Base-by-base conservation (phyloP, 164 flowering plant species). In the Vitis rupestris region DNA sequence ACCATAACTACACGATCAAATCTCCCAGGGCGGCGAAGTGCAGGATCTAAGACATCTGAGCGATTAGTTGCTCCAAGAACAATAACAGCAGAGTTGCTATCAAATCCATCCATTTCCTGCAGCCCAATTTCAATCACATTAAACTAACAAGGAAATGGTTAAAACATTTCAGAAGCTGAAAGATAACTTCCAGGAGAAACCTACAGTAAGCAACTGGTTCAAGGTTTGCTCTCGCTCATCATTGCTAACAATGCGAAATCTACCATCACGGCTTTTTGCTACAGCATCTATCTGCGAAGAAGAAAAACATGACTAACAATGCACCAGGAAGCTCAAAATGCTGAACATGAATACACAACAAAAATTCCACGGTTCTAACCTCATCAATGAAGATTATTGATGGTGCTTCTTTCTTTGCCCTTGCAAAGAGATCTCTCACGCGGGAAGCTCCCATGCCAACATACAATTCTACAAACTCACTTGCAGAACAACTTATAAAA, bases 21-120 rank as follows among this genome's bases (percentile, higher is more conserved):
- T 88, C 99, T 90, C 72, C 99, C 99, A 23, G 99, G 99, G 52
- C 99, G 90, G 12, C 97, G 90, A 67, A 95, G 95, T 64, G 99
- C 99, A 70, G 98, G 98, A 65, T 95, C 99, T 68, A 95, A 81
- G 56, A 95, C 98, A 86, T 95, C 99, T 48, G 97, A 71, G 3
- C 99, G 89, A 75, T 95, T 95, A 72, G 99, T 95, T 51, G 98
- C 99, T 67, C 92, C 99, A 76, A 95, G 97, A 70, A 95, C 99
- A 73, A 95, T 93, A 13, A 95, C 99, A 61, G 94, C 93, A 71
- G 98, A 89, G 70, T 82, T 93, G 84, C 97, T 95, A 77, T 93
- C 99, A 80, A 95, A 95, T 48, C 99, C 99, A 87, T 95, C 99
- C 99, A 95, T 95, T 81, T 95, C 99, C 99, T 95, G 86, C 77